Base-by-base conservation (phyloP, 306 rosid genomes). In the Corylus heterophylla region DNA sequence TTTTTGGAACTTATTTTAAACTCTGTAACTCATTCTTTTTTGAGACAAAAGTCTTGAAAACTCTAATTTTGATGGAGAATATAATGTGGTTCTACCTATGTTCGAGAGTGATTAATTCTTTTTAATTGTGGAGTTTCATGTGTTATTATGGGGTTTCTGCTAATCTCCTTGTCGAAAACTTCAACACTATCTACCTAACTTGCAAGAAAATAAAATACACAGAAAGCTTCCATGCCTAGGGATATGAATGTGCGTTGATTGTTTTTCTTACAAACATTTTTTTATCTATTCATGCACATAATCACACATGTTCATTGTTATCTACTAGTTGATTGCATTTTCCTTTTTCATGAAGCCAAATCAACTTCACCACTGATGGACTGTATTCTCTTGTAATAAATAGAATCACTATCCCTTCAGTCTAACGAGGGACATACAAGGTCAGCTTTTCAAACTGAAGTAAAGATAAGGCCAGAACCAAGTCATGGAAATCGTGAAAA, bases 341-440 rank as follows among this genome's bases (percentile, higher is more conserved):
- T 35, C 54, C 63, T 20, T 62, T 75, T 18, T 18, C 35, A 12
- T 67, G 71, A 42, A 48, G 29, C 10, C 56, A 31, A 71, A 51
- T 61, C 29, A 73, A 54, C 77, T 72, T 39, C 42, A 50, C 71
- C 29, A 13, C 56, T 39, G 76, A 18, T 74, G 58, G 58, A n/a
- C 37, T 44, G 35, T 37, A 16, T 27, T 48, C 14, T 6, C 39
- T 81, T 61, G 55, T 74, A 50, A 76, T 70, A 63, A 67, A 18
- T 79, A 87, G 89, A 79, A 73, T 79, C 75, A 37, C 74, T 62
- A 71, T 45, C 74, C 27, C 84, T 75, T 68, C 75, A 44, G 69
- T 80, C 44, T 69, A 73, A 74, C 69, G 77, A 76, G 35, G 85
- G 73, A 83, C 27, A 44, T 29, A 54, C 80, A 63, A 74, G 82